A percentile compares a stretch with the other conserved stretches of the same genome.
These are phyloP conservation scores for Ophiostoma triangulosporum DNA, from an alignment of 2,329 filamentous ascomycete genomes.

Conservation along the genomic window DNA sequence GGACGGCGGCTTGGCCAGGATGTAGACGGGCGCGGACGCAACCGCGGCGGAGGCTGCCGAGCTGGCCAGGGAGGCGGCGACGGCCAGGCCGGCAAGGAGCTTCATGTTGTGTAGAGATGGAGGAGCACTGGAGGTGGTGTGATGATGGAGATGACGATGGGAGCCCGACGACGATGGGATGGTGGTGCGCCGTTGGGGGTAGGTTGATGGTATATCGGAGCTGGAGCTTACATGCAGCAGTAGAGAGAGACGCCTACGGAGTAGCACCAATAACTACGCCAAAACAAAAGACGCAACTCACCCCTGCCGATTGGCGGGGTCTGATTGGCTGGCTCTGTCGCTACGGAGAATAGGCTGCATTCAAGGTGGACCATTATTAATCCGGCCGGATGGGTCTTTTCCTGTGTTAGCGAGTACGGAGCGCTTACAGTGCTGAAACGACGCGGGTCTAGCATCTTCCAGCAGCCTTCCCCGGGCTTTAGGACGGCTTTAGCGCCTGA, in stretches of 20 bases:
- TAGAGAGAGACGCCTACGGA: background rate
- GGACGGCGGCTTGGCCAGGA: slow-evolving; percentile 23
- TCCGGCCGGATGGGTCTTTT: background rate
- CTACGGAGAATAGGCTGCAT: background rate
- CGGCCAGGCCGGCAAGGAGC: slow-evolving; percentile 19
- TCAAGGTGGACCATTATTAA: background rate
- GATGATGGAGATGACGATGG: no score
- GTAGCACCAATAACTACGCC: background rate
- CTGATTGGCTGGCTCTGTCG: background rate
- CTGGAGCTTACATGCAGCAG: background rate
- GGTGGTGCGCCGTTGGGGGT: background rate
- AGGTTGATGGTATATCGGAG: background rate
- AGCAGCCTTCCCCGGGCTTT: background rate
- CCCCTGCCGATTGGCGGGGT: background rate
- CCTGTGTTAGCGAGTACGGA: background rate
- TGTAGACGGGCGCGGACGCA: slow-evolving; percentile 38
- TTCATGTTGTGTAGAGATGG: slow-evolving; percentile 17
- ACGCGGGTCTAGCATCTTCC: background rate
- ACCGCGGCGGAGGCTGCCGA: slow-evolving; percentile 21
- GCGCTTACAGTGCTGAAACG: background rate
- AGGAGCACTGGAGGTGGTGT: background rate
- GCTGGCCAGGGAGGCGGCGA: slow-evolving; percentile 19
- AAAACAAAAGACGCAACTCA: background rate
- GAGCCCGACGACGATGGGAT: background rate
- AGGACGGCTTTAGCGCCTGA: background rate